A percentile compares a stretch with the other conserved stretches of the same genome.
These are phyloP conservation scores for Candida maltosa DNA, from an alignment of 805 yeast species.

Conservation along the genomic window DNA sequence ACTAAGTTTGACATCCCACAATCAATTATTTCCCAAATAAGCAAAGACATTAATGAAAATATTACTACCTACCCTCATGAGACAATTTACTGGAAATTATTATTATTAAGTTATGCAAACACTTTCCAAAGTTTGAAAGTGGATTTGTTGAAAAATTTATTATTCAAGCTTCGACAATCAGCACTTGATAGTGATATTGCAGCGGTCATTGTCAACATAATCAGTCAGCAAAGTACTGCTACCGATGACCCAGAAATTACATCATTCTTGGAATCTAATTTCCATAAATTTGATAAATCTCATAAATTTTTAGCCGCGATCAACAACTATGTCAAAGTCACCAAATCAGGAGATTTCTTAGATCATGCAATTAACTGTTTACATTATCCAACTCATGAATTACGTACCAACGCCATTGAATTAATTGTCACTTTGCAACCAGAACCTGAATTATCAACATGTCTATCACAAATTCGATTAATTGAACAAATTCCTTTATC, in stretches of 20 bases:
- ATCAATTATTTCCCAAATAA: not conserved
- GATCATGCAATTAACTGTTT: conserved; percentile 28
- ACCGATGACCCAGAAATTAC: not conserved
- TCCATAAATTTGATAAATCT: conserved; percentile 29
- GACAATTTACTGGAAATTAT: conserved; percentile 47
- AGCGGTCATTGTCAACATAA: conserved; percentile 1
- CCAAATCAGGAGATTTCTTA: conserved; percentile 10
- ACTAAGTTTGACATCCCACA: conserved; percentile 5
- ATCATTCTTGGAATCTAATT: conserved; percentile 4
- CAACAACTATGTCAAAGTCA: conserved; percentile 7
- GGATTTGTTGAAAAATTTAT: not conserved
- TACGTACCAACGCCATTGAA: conserved; percentile 52
- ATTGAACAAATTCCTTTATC: conserved; percentile 74
- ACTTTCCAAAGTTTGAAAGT: not conserved
- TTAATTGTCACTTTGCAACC: conserved; percentile 34
- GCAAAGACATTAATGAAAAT: not conserved
- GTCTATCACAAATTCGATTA: conserved; percentile 48
- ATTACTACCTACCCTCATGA: not conserved
- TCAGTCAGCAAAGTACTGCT: not conserved
- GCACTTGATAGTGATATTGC: conserved; percentile 7
- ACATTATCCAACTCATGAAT: conserved; percentile 45
- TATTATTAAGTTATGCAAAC: conserved; percentile 27
- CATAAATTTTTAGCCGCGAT: conserved; percentile 35
- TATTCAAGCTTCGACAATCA: not conserved
- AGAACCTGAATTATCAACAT: conserved; percentile 25